Evolutionary conservation across 139 green algal species (phyloP).

Genomic region (Tetradesmus lagerheimii): DNA sequence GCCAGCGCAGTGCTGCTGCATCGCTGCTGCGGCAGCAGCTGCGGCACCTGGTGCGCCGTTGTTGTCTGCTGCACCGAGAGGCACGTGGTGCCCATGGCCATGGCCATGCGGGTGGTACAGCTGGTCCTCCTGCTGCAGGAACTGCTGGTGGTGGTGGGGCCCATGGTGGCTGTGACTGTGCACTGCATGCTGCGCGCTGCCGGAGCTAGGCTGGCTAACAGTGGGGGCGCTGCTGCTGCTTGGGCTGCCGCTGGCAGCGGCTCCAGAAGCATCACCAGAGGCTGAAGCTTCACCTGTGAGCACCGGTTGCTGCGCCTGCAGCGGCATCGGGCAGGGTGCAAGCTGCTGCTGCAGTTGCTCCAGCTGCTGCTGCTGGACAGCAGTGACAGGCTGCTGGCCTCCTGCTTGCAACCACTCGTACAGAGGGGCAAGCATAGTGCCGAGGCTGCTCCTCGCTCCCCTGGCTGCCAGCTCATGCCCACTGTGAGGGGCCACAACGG

Average conservation of each 20-base stretch:
- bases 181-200: neutral
- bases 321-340: neutral
- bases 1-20: neutral
- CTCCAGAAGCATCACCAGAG: neutral
- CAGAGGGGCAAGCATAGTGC: conserved; percentile 23
- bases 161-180: conserved; percentile 3
- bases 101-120: neutral
- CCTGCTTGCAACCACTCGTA: conserved; percentile 27
- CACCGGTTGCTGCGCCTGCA: conserved; percentile 21
- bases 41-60: neutral
- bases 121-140: conserved; percentile 39
- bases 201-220: conserved; percentile 27
- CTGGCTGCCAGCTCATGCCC: neutral
- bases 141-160: conserved; percentile 1
- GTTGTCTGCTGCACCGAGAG: neutral
- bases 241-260: neutral
- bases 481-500: neutral
- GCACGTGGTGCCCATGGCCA: neutral
- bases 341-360: conserved; percentile 2
- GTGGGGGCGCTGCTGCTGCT: conserved; percentile 16
- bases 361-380: neutral
- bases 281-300: conserved; percentile 19
- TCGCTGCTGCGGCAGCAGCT: conserved; percentile 7
- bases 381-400: conserved; percentile 7
- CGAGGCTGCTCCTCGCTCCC: conserved; percentile 8